Evolutionary conservation across 805 yeast species (phyloP).

Genomic region (Komagataella ulmi): DNA sequence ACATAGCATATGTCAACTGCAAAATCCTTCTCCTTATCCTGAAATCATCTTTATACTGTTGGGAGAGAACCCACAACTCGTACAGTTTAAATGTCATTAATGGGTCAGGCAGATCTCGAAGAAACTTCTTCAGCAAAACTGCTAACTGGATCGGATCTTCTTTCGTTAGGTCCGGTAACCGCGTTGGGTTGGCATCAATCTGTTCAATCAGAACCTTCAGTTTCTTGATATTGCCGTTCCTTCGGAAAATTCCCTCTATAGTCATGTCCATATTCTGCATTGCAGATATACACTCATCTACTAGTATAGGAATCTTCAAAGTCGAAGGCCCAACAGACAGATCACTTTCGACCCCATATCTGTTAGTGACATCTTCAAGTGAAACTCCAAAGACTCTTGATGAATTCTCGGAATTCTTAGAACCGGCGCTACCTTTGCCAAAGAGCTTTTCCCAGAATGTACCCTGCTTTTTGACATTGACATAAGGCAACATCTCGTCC

Average conservation of each 20-base stretch:
- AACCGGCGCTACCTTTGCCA: conserved; percentile 4
- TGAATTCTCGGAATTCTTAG: conserved; percentile 3
- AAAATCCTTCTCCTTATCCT: conserved; percentile 37
- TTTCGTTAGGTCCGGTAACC: conserved; percentile 49
- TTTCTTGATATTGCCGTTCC: conserved; percentile 87
- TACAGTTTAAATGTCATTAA: conserved; percentile 64
- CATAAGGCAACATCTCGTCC: conserved; percentile 26
- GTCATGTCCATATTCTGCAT: conserved; percentile 88
- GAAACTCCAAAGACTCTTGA: conserved; percentile 67
- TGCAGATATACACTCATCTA: conserved; percentile 77
- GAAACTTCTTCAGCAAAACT: conserved; percentile 80
- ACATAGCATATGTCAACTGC: conserved; percentile 56
- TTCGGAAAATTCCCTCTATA: conserved; percentile 90
- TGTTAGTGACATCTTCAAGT: conserved; percentile 49
- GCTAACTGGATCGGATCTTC: conserved; percentile 90
- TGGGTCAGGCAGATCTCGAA: conserved; percentile 90
- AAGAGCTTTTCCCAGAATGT: conserved; percentile 43
- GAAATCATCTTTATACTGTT: conserved; percentile 29
- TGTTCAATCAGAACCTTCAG: conserved; percentile 59
- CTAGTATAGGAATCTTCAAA: conserved; percentile 68
- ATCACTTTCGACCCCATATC: conserved; percentile 72
- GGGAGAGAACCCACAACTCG: conserved; percentile 66
- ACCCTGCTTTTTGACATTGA: conserved; percentile 26
- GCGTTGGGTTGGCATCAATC: conserved; percentile 63
- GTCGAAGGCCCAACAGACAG: conserved; percentile 74